These are phyloP conservation scores for Simplicillium sp. DNA, from an alignment of 2,329 filamentous ascomycete species.

Conservation along the genomic window DNA sequence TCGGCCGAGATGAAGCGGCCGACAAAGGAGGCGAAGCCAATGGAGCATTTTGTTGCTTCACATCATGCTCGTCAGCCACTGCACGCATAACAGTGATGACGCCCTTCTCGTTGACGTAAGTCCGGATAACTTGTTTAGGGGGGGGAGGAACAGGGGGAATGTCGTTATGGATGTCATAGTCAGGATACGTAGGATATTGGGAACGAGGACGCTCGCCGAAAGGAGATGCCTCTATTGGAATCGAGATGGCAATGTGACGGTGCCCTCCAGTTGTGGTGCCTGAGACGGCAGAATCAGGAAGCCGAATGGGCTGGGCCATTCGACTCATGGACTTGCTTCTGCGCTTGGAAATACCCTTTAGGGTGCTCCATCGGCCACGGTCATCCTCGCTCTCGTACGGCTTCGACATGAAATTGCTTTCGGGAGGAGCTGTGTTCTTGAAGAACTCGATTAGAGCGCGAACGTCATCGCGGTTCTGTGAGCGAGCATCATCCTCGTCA, in stretches of 20 bases:
- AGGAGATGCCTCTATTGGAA: slow-evolving; percentile 41
- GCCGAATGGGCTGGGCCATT: slow-evolving; percentile 20
- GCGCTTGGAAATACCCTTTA: slow-evolving; percentile 28
- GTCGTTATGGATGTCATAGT: not conserved
- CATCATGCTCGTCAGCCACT: too few species aligned
- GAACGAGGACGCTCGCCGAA: slow-evolving; percentile 22
- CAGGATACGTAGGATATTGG: slow-evolving; percentile 21
- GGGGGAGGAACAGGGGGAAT: slow-evolving; percentile 6
- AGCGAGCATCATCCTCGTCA: not conserved
- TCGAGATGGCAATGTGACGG: slow-evolving; percentile 52
- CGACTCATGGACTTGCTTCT: slow-evolving; percentile 24
- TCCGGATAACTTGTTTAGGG: slow-evolving; percentile 15
- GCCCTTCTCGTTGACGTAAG: slow-evolving; percentile 23
- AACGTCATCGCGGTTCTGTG: slow-evolving; percentile 15
- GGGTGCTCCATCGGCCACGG: slow-evolving; percentile 29
- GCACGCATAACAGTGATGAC: slow-evolving; percentile 21
- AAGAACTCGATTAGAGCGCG: slow-evolving; percentile 38
- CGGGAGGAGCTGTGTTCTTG: slow-evolving; percentile 36
- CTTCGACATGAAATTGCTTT: slow-evolving; percentile 39
- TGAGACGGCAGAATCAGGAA: slow-evolving; percentile 47
- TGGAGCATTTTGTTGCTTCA: not conserved
- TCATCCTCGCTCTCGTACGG: slow-evolving; percentile 21
- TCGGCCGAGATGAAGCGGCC: not conserved
- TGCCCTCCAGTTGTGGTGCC: slow-evolving; percentile 43
- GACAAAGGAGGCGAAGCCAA: slow-evolving; percentile 1